These are phyloP conservation scores for Cladosporium cucumerinum DNA, from an alignment of 2,329 filamentous ascomycete genomes.

Conservation along the genomic window DNA sequence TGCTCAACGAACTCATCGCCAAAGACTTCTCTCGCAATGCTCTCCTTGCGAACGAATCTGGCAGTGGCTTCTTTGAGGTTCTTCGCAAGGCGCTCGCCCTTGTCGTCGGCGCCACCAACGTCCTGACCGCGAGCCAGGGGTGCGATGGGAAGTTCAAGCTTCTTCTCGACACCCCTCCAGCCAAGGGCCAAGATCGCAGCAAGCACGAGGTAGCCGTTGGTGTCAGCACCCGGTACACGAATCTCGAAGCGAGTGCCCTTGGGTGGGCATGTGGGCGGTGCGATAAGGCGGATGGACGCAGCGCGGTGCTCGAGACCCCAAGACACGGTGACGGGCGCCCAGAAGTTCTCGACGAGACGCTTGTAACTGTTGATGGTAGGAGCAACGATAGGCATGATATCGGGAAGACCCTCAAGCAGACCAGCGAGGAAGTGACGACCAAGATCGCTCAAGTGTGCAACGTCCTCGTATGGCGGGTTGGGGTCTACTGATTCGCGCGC, in stretches of 20 bases:
- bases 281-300: conserved; percentile 84
- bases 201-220: conserved; percentile 84
- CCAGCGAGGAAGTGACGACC: conserved; percentile 93
- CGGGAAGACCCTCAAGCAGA: conserved; percentile 79
- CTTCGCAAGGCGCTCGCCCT: conserved; percentile 76
- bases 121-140: conserved; percentile 83
- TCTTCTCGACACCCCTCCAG: conserved; percentile 89
- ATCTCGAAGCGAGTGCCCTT: conserved; percentile 91
- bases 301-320: conserved; percentile 96
- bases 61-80: conserved; percentile 79
- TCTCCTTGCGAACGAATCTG: conserved; percentile 71
- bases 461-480: conserved; percentile 68
- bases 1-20: conserved; percentile 96
- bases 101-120: conserved; percentile 67
- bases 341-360: conserved; percentile 96
- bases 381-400: conserved; percentile 92
- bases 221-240: conserved; percentile 88
- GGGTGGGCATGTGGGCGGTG: conserved; percentile 78
- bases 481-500: conserved; percentile 68
- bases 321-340: conserved; percentile 95
- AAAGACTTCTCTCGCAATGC: conserved; percentile 88
- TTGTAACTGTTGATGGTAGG: conserved; percentile 98
- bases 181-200: conserved; percentile 83
- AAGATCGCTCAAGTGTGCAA: conserved; percentile 77
- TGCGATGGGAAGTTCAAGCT: conserved; percentile 75